Evolutionary conservation across 108 stramenopile genomes (phyloP).

Genomic region (Epithemia pelagica): DNA sequence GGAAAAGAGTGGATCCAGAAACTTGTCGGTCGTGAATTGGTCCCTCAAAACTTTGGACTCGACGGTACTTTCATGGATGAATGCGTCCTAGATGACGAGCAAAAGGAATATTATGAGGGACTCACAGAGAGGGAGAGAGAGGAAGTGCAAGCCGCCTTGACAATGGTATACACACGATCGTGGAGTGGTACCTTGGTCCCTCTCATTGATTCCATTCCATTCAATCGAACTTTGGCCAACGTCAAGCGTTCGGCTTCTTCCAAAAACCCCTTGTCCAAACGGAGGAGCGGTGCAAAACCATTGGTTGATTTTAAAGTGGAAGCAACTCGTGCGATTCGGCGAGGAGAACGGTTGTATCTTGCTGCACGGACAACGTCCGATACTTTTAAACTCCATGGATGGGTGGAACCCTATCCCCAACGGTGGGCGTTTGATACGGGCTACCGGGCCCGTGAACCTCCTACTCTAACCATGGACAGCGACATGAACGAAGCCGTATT

Average conservation of each 20-base stretch:
- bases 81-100: background rate
- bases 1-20: background rate
- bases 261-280: background rate
- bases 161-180: background rate
- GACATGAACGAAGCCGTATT: background rate
- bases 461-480: background rate
- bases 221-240: background rate
- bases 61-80: conserved; percentile 4
- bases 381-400: conserved; percentile 66
- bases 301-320: background rate
- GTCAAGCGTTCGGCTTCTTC: background rate
- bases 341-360: background rate
- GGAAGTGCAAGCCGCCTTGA: background rate
- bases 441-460: background rate
- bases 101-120: background rate
- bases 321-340: background rate
- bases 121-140: background rate
- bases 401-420: conserved; percentile 69
- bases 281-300: background rate
- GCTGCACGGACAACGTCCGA: conserved; percentile 25
- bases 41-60: background rate
- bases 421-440: conserved; percentile 41
- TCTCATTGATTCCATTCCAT: background rate
- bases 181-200: background rate
- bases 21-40: background rate